Evolutionary conservation across 1,284 basidiomycete genomes (phyloP), one percentile per base, ranked within the genome.

Genomic region (Melampsora larici-populina): DNA sequence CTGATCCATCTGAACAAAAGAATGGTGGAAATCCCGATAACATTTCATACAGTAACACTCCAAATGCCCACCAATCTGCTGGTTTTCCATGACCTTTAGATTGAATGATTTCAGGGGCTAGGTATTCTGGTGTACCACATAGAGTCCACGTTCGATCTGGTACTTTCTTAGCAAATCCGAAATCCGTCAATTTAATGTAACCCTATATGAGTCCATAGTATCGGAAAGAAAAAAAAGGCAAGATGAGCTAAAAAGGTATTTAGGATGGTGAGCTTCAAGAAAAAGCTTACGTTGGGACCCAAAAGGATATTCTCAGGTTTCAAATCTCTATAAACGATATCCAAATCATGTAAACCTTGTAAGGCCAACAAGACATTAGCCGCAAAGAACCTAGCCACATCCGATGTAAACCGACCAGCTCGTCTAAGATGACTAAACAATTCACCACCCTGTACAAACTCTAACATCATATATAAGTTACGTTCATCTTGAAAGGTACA

Each of bases 401-500:
- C 86, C 13, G 85, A 82, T 0, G 86, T 85, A 82, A 87, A 87
- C 15, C 85, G 82, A 15, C 81, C 80, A 2, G 85, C 84, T 67
- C 85, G 80, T 48, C 86, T 83, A 21, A 87, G 81, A 70, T 87
- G 86, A 4, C 85, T 86, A 80, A 87, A 87, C 24, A 87, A 81
- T 79, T 87, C 87, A 73, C 87, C 87, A 9, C 87, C 87, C 2
- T 86, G 85, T 6, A 87, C 85, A 78, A 86, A 87, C 7, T 86
- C 86, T 63, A 87, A 82, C 60, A 87, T 81, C 86, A 87, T 86
- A 83, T 87, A 87, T 60, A 86, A 85, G 80, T 87, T 87, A 63
- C 85, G 82, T 78, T 84, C 82, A 81, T 87, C 87, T 80, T 87
- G 83, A 78, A 81, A 65, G 48, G 72, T 75, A 49, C 64, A 58